Base-by-base conservation (phyloP, 768 basidiomycete genomes). In the Aureoboletus auriporus region DNA sequence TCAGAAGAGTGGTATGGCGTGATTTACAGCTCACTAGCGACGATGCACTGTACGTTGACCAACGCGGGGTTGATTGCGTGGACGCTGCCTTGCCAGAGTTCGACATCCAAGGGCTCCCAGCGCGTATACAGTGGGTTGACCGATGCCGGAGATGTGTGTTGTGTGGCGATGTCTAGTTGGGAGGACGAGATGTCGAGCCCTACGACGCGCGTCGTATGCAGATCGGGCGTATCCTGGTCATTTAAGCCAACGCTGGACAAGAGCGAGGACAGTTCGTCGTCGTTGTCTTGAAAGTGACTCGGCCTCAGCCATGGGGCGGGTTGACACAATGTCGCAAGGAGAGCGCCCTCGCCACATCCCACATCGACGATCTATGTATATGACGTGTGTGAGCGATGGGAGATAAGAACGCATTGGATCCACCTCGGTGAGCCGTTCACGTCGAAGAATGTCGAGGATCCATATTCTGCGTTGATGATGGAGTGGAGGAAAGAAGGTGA, bases 271-370 rank as follows among this genome's bases (percentile, higher is more conserved):
- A 50, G 46, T 20, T 57, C 52, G 4, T 63, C 34, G 28, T 56
- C 60, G 16, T 54, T 58, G 35, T 62, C 57, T 36, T 52, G 52
- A 17, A 55, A 64, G 55, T 29, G 36, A 27, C 44, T 38, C 23
- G 69, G 66, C n/a, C 71, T 34, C 23, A 84, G 76, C 79, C 86
- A 86, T 1, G 84, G 82, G 1, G 90, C 81, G 0, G 91, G 85
- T 58, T 87, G 83, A 54, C 79, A 79, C 10, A 94, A 79, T 9
- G 82, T 76, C 0, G 72, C 64, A 12, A 93, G 77, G 8, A 93
- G 74, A 34, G 82, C 72, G 17, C 91, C 91, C 65, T 89, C 82
- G 35, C 91, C 91, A 56, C 91, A 94, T 5, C 91, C 91, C 26
- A 91, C 71, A 57, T 94, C 91, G 41, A 92, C 70, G 7, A 93